Percentiles rank a stretch among this genome's conserved stretches.
Evolutionary conservation across 176 grass and related monocot genomes (phyloP).

Genomic region (Alopecurus myosuroides): DNA sequence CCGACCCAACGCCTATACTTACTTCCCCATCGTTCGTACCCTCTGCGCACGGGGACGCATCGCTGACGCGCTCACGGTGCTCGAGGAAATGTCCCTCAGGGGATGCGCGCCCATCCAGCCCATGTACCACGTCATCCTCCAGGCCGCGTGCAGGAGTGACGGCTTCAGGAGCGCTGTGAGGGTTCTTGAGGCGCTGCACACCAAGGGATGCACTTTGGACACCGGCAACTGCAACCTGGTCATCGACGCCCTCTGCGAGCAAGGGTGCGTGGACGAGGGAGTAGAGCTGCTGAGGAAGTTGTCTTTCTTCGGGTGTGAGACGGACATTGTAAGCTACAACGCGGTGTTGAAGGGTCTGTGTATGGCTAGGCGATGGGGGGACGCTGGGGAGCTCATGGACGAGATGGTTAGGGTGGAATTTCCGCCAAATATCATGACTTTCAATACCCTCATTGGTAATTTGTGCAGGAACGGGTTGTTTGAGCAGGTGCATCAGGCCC

Average conservation of each 20-base stretch:
- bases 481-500: constrained; percentile 32
- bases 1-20: constrained; percentile 47
- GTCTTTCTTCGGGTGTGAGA: constrained; percentile 28
- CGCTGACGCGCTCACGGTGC: constrained; percentile 27
- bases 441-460: constrained; percentile 42
- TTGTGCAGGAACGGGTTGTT: constrained; percentile 41
- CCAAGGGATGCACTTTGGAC: constrained; percentile 39
- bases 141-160: constrained; percentile 31
- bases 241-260: constrained; percentile 43
- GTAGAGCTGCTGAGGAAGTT: constrained; percentile 31
- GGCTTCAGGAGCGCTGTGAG: constrained; percentile 35
- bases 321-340: constrained; percentile 58
- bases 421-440: constrained; percentile 45
- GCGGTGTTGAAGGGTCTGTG: constrained; percentile 45
- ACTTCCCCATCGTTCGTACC: constrained; percentile 46
- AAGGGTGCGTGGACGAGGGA: constrained; percentile 39
- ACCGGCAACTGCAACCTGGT: constrained; percentile 59
- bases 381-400: constrained; percentile 33
- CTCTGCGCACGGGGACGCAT: constrained; percentile 45
- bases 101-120: constrained; percentile 39
- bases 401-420: constrained; percentile 34
- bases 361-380: constrained; percentile 37
- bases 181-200: constrained; percentile 29
- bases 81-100: constrained; percentile 32
- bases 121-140: constrained; percentile 57